phyloP scores from a whole-genome alignment of 305 asterid genomes.

The Caryopteris hybrid region DNA sequence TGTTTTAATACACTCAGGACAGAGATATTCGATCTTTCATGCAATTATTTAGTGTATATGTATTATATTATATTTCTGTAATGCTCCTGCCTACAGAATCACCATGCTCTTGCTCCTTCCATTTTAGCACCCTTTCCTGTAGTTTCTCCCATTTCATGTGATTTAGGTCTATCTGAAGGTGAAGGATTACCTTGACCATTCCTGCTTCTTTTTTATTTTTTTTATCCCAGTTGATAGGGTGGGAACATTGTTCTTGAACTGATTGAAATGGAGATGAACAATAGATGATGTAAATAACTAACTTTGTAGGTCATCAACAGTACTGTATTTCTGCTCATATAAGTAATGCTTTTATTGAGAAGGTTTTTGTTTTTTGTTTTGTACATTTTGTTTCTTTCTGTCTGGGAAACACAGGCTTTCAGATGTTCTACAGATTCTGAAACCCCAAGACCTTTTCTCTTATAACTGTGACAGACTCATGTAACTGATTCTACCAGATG shows the following conservation, averaged over 20 bases:
- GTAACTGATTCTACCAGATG: conserved; percentile 6
- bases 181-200: background rate
- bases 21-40: no score
- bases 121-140: background rate
- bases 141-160: background rate
- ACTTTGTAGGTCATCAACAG: background rate
- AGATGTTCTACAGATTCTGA: background rate
- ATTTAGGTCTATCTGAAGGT: background rate
- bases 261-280: background rate
- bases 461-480: background rate
- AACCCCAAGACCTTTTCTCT: background rate
- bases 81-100: background rate
- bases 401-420: background rate
- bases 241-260: background rate
- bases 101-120: background rate
- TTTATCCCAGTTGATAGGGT: background rate
- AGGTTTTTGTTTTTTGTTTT: background rate
- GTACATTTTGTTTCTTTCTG: conserved; percentile 3
- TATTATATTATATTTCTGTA: background rate
- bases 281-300: background rate
- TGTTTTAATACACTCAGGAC: no score
- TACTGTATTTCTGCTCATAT: background rate
- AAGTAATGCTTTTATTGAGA: background rate
- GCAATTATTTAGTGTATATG: background rate
- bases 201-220: background rate